Conservation (phyloP, 352 stramenopile genomes). For the Pythium angustatum region DNA sequence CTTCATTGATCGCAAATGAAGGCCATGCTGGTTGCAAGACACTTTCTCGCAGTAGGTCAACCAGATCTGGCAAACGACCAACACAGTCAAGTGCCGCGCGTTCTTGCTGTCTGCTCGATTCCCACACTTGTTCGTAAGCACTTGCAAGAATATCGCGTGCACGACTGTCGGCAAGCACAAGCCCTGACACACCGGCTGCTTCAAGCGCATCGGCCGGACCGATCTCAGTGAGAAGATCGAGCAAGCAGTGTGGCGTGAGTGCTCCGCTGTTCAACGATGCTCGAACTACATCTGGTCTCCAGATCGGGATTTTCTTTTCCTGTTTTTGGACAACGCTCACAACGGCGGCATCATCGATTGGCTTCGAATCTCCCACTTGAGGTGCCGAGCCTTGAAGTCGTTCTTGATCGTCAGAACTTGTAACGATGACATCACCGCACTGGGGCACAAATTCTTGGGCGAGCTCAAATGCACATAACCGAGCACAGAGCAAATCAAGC, state of each 20-base stretch:
- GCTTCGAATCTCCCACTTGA: constrained; percentile 14
- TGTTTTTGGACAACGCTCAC: constrained; percentile 63
- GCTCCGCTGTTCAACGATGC: constrained; percentile 60
- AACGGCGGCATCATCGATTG: constrained; percentile 67
- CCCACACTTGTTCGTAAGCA: constrained; percentile 76
- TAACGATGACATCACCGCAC: constrained; percentile 62
- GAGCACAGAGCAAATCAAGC: constrained; percentile 79
- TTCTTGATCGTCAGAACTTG: background rate
- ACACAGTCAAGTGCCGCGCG: constrained; percentile 74
- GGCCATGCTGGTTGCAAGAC: constrained; percentile 58
- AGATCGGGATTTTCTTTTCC: constrained; percentile 64
- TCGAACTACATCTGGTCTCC: constrained; percentile 62
- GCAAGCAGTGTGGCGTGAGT: constrained; percentile 64
- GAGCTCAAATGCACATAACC: constrained; percentile 73
- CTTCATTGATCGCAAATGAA: constrained; percentile 56
- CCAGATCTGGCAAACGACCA: constrained; percentile 49
- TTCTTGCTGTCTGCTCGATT: constrained; percentile 56
- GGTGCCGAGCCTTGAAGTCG: background rate
- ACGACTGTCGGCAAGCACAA: constrained; percentile 43
- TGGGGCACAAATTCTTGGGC: constrained; percentile 74
- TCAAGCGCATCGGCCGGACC: constrained; percentile 61
- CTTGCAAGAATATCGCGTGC: constrained; percentile 51
- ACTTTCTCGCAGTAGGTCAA: constrained; percentile 71
- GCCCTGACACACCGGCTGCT: constrained; percentile 33
- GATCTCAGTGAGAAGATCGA: constrained; percentile 69